Conservation (phyloP, 2,329 filamentous ascomycete genomes). For the Neopestalotiopsis sp. region DNA sequence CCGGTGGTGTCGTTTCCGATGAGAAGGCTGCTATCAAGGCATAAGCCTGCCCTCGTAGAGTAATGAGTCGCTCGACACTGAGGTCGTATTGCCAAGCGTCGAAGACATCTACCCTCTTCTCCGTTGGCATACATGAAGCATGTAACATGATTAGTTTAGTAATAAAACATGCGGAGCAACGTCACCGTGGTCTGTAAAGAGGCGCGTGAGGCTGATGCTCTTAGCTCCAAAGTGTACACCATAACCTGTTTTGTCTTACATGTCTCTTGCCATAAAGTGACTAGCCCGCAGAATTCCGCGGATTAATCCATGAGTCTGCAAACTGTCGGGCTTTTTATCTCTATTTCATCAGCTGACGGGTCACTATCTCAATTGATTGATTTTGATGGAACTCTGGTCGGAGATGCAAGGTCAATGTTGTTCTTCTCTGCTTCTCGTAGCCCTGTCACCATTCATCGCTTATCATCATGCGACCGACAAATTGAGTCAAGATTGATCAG, state of each 20-base stretch:
- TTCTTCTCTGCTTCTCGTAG: too few relatives aligned
- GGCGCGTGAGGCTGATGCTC: neutral
- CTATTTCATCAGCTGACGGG: too few relatives aligned
- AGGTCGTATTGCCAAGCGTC: neutral
- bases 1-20: constrained; percentile 5
- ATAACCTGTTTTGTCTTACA: neutral
- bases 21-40: constrained; percentile 17
- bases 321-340: neutral
- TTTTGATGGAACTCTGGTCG: too few relatives aligned
- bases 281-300: neutral
- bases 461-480: too few relatives aligned
- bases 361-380: too few relatives aligned
- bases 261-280: neutral
- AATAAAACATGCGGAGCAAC: neutral
- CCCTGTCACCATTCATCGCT: too few relatives aligned
- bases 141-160: neutral
- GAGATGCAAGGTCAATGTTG: too few relatives aligned
- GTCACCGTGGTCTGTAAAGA: neutral
- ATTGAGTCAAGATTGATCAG: too few relatives aligned
- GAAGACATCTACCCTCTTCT: neutral
- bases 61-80: too few relatives aligned
- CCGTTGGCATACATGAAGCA: too few relatives aligned
- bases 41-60: neutral
- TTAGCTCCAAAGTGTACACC: neutral
- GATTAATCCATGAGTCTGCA: neutral